Conservation (phyloP, 805 yeast genomes). For the Ogataea polymorpha region DNA sequence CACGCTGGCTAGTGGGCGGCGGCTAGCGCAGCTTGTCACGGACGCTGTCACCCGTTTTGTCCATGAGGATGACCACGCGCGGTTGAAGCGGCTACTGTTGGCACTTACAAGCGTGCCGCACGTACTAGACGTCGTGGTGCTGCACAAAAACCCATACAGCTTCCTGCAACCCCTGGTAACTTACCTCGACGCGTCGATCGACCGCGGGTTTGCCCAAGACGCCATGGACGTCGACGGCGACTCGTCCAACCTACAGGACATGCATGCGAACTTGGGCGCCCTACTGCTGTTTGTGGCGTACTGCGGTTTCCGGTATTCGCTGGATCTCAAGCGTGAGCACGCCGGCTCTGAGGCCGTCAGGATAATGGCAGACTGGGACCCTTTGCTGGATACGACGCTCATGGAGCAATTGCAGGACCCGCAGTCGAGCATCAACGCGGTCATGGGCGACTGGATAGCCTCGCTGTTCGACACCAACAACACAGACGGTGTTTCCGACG, state of each 20-base stretch:
- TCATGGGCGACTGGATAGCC: slow-evolving; percentile 68
- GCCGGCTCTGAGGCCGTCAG: slow-evolving; percentile 5
- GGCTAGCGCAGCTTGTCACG: slow-evolving; percentile 36
- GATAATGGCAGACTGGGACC: slow-evolving; percentile 15
- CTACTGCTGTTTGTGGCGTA: slow-evolving; percentile 44
- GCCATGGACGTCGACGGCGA: slow-evolving; percentile 42
- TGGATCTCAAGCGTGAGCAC: slow-evolving; percentile 10
- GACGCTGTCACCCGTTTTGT: slow-evolving; percentile 36
- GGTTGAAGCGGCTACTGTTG: slow-evolving; percentile 49
- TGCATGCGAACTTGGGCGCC: slow-evolving; percentile 66
- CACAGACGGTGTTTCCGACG: slow-evolving; percentile 81
- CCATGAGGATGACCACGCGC: slow-evolving; percentile 38
- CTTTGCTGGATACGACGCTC: slow-evolving; percentile 10
- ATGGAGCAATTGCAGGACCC: slow-evolving; percentile 19
- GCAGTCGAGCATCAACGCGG: slow-evolving; percentile 25
- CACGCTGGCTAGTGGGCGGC: slow-evolving; percentile 43
- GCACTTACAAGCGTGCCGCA: slow-evolving; percentile 44
- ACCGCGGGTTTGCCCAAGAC: slow-evolving; percentile 17
- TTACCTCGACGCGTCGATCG: slow-evolving; percentile 45
- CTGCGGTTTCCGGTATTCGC: slow-evolving; percentile 13
- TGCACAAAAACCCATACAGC: slow-evolving; percentile 42
- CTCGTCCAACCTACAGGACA: slow-evolving; percentile 57
- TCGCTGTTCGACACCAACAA: slow-evolving; percentile 61
- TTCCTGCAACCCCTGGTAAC: slow-evolving; percentile 44
- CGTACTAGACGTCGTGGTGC: slow-evolving; percentile 41